Evolutionary conservation across 305 asterid species (phyloP).

Genomic region (Fraxinus sp.): DNA sequence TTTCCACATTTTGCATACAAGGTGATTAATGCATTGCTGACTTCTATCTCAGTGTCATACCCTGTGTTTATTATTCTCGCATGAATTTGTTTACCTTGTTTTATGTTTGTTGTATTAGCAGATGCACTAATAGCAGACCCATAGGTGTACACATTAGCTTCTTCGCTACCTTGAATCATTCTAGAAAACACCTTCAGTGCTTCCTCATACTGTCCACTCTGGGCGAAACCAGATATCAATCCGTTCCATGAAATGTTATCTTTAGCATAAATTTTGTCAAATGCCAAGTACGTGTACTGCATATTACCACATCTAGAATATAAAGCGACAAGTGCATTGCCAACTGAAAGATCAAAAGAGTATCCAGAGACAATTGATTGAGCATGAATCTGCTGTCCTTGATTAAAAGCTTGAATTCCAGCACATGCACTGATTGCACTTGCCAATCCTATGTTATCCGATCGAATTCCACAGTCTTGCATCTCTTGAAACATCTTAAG

Average conservation of each 20-base stretch:
- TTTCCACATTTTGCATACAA: conserved; percentile 83
- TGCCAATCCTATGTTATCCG: conserved; percentile 88
- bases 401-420: conserved; percentile 71
- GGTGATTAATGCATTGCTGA: conserved; percentile 74
- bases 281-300: conserved; percentile 55
- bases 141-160: conserved; percentile 73
- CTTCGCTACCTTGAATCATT: conserved; percentile 69
- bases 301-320: conserved; percentile 80
- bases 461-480: conserved; percentile 57
- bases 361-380: conserved; percentile 64
- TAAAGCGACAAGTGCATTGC: conserved; percentile 72
- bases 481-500: conserved; percentile 61
- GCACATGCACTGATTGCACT: conserved; percentile 85
- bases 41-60: conserved; percentile 57
- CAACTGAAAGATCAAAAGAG: conserved; percentile 65
- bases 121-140: conserved; percentile 90
- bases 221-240: conserved; percentile 85
- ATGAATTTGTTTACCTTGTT: conserved; percentile 74
- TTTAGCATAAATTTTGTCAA: conserved; percentile 51
- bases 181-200: conserved; percentile 60
- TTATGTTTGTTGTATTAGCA: conserved; percentile 69
- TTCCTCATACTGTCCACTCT: conserved; percentile 78
- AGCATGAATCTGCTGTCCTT: conserved; percentile 77
- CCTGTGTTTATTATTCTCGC: conserved; percentile 62
- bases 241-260: conserved; percentile 83